Percentiles rank a stretch among this genome's conserved stretches.
These are phyloP conservation scores for Sugiyamaella japonica DNA, from an alignment of 1,139 yeast species.

Conservation along the genomic window DNA sequence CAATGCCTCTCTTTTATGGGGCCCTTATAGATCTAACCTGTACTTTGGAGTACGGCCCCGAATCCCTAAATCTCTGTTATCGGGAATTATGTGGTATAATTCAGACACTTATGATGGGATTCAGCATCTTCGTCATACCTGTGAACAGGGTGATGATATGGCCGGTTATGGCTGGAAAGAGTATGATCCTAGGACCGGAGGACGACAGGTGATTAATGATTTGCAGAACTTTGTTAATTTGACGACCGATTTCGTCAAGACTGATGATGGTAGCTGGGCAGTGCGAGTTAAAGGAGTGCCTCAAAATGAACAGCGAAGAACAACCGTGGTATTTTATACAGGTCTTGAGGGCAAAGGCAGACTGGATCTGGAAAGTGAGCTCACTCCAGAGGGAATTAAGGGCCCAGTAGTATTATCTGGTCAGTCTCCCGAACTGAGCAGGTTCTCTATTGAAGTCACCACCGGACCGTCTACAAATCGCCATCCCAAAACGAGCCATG, in stretches of 20 bases:
- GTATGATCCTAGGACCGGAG: constrained; percentile 88
- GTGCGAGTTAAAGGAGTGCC: constrained; percentile 66
- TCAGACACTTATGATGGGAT: constrained; percentile 60
- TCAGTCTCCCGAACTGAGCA: constrained; percentile 39
- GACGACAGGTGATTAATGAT: constrained; percentile 74
- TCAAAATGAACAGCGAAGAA: constrained; percentile 48
- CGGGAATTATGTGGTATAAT: constrained; percentile 91
- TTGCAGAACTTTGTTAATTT: constrained; percentile 60
- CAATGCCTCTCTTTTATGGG: constrained; percentile 68
- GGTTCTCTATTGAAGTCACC: constrained; percentile 36
- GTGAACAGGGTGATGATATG: constrained; percentile 73
- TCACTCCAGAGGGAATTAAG: constrained; percentile 35
- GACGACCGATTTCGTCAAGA: constrained; percentile 73
- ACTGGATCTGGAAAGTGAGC: constrained; percentile 34
- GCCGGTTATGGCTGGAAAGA: constrained; percentile 79
- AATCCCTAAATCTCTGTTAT: constrained; percentile 67
- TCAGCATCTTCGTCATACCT: constrained; percentile 69
- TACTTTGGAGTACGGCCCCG: constrained; percentile 82
- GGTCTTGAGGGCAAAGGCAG: constrained; percentile 62
- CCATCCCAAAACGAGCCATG: constrained; percentile 37
- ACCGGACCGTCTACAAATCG: constrained; percentile 35
- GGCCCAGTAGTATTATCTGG: constrained; percentile 39
- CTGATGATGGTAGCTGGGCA: constrained; percentile 73
- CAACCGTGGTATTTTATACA: constrained; percentile 75
- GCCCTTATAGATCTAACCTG: constrained; percentile 85